Conservation (phyloP, 495 filamentous ascomycete species). For the Talaromyces ruber region DNA sequence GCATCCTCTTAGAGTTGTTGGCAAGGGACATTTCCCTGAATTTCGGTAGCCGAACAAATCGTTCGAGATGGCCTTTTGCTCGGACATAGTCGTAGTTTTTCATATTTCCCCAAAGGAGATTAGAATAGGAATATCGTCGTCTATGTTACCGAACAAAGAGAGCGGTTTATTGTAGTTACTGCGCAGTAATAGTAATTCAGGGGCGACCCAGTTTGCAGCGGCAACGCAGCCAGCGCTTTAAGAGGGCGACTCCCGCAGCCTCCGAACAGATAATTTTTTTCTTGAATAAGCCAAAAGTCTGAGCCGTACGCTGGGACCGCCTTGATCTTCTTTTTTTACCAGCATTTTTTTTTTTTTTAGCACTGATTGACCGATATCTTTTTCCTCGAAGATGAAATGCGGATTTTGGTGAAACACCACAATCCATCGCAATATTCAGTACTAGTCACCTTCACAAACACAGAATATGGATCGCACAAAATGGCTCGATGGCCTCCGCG, state of each 20-base stretch:
- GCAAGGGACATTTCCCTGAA: neutral
- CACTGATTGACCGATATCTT: neutral
- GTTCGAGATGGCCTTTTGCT: neutral
- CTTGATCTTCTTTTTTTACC: neutral
- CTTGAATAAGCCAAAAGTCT: neutral
- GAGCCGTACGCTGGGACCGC: neutral
- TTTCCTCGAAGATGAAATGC: neutral
- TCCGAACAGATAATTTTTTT: neutral
- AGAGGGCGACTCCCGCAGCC: neutral
- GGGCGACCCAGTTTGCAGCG: neutral
- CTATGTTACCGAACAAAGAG: neutral
- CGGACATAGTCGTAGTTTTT: neutral
- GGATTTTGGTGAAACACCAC: neutral
- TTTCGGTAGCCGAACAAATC: neutral
- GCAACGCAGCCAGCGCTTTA: neutral
- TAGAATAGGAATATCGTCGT: neutral
- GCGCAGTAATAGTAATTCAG: neutral
- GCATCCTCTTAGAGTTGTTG: neutral
- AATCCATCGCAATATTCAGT: neutral
- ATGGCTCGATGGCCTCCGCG: constrained; percentile 22
- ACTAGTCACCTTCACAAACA: neutral
- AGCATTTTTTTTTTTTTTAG: too few relatives aligned
- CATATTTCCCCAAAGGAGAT: neutral
- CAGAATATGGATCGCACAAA: constrained; percentile 13
- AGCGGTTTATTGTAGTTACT: neutral